These are phyloP conservation scores for Cytospora schulzeri DNA, from an alignment of 2,329 filamentous ascomycete genomes.

Conservation along the genomic window DNA sequence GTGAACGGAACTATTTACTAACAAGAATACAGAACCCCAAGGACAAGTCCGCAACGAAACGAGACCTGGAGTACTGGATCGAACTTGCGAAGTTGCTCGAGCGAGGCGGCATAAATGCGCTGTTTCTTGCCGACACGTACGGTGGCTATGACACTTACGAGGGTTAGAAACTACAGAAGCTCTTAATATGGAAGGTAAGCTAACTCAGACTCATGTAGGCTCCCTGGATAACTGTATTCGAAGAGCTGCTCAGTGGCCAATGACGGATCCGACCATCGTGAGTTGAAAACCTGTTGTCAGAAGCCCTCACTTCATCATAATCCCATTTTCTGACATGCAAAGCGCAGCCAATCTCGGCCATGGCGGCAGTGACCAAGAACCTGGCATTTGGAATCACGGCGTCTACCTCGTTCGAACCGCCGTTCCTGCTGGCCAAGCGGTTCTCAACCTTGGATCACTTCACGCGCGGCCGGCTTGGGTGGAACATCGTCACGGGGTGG, in stretches of 20 bases:
- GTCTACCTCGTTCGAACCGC: constrained; percentile 64
- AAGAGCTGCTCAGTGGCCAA: constrained; percentile 64
- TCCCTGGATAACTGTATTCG: constrained; percentile 63
- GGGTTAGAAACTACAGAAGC: constrained; percentile 25
- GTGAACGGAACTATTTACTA: background rate
- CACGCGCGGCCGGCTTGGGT: constrained; percentile 61
- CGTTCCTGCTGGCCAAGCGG: constrained; percentile 62
- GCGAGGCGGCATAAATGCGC: constrained; percentile 61
- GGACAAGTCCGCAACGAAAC: constrained; percentile 63
- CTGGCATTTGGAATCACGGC: constrained; percentile 65
- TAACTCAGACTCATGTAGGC: constrained; percentile 21
- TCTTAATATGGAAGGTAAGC: too few relatives aligned
- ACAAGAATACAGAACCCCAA: constrained; percentile 52
- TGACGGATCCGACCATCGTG: constrained; percentile 66
- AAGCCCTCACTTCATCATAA: background rate
- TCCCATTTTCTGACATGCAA: background rate
- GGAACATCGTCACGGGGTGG: constrained; percentile 69
- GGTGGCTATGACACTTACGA: constrained; percentile 66
- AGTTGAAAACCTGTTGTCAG: constrained; percentile 30
- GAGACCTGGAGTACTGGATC: constrained; percentile 64
- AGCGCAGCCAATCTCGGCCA: constrained; percentile 60
- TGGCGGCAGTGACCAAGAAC: constrained; percentile 68
- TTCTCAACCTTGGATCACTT: constrained; percentile 66
- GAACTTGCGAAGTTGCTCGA: constrained; percentile 65
- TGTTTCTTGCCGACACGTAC: constrained; percentile 69